Percentiles rank a stretch among this genome's conserved stretches.
Conservation (phyloP, 176 grass and related monocot species). For the Tillandsia leiboldiana region DNA sequence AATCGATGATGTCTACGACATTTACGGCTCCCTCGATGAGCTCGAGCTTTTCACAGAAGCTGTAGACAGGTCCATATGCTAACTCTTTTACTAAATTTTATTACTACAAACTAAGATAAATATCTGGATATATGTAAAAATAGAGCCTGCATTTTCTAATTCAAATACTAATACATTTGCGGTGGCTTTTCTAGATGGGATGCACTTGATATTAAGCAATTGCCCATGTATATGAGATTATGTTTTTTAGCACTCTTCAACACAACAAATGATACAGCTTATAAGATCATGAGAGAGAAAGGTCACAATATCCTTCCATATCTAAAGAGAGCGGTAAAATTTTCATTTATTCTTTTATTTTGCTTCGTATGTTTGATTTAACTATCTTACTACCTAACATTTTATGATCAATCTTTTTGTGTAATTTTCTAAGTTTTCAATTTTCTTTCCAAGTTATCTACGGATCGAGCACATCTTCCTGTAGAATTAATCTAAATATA, state of each 20-base stretch:
- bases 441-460: too few species aligned
- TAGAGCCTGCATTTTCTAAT: not conserved
- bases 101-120: too few species aligned
- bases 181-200: slow-evolving; percentile 18
- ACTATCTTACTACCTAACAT: not conserved
- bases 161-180: not conserved
- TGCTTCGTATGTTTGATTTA: not conserved
- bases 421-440: not conserved
- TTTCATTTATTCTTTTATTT: not conserved
- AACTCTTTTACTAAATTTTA: too few species aligned
- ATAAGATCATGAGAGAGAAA: slow-evolving; percentile 6
- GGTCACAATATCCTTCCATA: slow-evolving; percentile 3
- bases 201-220: not conserved
- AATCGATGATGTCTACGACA: slow-evolving; percentile 21
- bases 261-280: not conserved
- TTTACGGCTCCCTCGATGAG: slow-evolving; percentile 22
- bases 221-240: slow-evolving; percentile 16
- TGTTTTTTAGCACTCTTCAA: slow-evolving; percentile 16
- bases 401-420: not conserved
- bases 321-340: slow-evolving; percentile 13
- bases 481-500: too few species aligned
- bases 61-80: too few species aligned
- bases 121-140: too few species aligned
- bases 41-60: too few species aligned
- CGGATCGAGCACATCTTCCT: too few species aligned